Percentiles rank a stretch among this genome's conserved stretches.
Evolutionary conservation across 208 protist species (phyloP).

Genomic region (Naegleria fowleri): DNA sequence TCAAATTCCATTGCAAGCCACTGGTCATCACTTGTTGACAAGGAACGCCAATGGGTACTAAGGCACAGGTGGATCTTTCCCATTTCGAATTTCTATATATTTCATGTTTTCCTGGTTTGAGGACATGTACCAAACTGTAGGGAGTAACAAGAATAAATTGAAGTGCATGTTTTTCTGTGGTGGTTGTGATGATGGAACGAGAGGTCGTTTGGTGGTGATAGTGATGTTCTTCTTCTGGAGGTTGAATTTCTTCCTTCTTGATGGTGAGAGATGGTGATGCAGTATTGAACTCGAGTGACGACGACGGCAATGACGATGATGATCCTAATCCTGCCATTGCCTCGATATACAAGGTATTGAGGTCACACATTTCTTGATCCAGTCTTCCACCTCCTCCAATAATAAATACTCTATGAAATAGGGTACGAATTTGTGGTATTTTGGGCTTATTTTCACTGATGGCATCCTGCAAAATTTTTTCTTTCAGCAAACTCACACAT

Average conservation of each 20-base stretch:
- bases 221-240: too few species aligned
- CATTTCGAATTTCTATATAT: background rate
- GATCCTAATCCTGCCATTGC: background rate
- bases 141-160: background rate
- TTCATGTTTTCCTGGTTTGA: background rate
- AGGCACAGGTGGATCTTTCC: background rate
- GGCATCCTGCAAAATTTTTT: background rate
- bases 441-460: background rate
- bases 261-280: too few species aligned
- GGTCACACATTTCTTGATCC: conserved; percentile 28
- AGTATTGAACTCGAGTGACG: too few species aligned
- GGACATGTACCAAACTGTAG: background rate
- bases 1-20: conserved; percentile 12
- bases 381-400: conserved; percentile 15
- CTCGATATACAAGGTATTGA: conserved; percentile 12
- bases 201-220: too few species aligned
- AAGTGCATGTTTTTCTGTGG: background rate
- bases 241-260: too few species aligned
- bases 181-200: background rate
- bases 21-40: background rate
- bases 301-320: too few species aligned
- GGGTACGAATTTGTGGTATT: background rate
- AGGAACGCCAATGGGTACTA: background rate
- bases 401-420: conserved; percentile 14
- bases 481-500: background rate